phyloP scores from a whole-genome alignment of 2,329 filamentous ascomycete species.

The Colletotrichum orchidophilum region DNA sequence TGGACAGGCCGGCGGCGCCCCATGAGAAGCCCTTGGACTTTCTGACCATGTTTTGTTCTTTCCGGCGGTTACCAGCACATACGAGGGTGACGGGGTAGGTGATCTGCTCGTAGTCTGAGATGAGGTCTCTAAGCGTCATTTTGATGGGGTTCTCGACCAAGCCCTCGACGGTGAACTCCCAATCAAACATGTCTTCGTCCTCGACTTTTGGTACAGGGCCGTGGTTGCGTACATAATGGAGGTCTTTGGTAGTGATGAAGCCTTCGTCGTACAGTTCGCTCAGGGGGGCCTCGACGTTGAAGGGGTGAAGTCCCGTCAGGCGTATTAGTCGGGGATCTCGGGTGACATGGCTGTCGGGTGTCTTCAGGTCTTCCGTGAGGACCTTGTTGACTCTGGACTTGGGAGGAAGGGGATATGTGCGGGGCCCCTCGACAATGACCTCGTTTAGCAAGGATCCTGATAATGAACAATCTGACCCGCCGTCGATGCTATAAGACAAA shows the following conservation, averaged over 20 bases:
- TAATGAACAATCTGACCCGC: conserved; percentile 25
- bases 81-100: conserved; percentile 90
- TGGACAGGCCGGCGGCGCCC: conserved; percentile 88
- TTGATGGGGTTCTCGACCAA: conserved; percentile 81
- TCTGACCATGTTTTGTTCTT: conserved; percentile 90
- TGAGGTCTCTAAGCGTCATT: conserved; percentile 76
- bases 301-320: conserved; percentile 88
- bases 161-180: conserved; percentile 86
- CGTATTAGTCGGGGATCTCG: conserved; percentile 85
- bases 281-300: conserved; percentile 88
- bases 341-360: conserved; percentile 83
- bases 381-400: conserved; percentile 68
- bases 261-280: conserved; percentile 81
- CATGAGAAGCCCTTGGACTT: conserved; percentile 96
- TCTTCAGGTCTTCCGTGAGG: conserved; percentile 80
- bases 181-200: conserved; percentile 77
- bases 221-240: conserved; percentile 94
- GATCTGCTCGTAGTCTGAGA: conserved; percentile 79
- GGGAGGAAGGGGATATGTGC: conserved; percentile 74
- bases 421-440: conserved; percentile 33
- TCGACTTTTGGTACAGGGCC: conserved; percentile 81
- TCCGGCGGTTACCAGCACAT: conserved; percentile 89
- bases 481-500: conserved; percentile 45
- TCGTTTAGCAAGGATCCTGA: conserved; percentile 31
- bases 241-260: conserved; percentile 85